Conservation (phyloP, 2,329 filamentous ascomycete species). For the Phialophora macrospora region DNA sequence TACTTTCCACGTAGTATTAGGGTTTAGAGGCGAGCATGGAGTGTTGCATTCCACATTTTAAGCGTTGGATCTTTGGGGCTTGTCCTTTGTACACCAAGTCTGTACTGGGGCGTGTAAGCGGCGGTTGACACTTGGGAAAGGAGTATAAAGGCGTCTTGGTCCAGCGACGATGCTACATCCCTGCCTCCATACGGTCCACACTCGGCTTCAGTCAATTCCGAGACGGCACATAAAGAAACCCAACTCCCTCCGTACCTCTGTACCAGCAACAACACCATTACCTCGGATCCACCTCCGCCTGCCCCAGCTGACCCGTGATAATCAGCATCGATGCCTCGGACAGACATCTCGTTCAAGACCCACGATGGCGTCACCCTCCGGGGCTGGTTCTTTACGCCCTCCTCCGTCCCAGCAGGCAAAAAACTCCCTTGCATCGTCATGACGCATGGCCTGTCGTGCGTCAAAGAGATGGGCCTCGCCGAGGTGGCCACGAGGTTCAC, state of each 20-base stretch:
- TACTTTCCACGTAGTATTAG: no score
- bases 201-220: no score
- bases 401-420: neutral
- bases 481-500: slow-evolving; percentile 29
- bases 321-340: slow-evolving; percentile 21
- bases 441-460: slow-evolving; percentile 32
- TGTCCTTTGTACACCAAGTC: no score
- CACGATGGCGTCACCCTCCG: slow-evolving; percentile 36
- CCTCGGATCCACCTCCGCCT: neutral
- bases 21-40: no score
- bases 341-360: slow-evolving; percentile 36
- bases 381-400: slow-evolving; percentile 35
- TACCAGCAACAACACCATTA: neutral
- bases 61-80: no score
- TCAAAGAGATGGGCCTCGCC: slow-evolving; percentile 37
- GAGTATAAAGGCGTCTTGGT: no score
- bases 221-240: no score
- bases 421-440: slow-evolving; percentile 36
- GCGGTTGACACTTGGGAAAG: no score
- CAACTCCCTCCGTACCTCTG: neutral
- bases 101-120: no score
- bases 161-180: no score
- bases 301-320: neutral
- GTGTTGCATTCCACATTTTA: no score
- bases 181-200: no score